These are phyloP conservation scores for Orbilia javanica DNA, from an alignment of 2,329 filamentous ascomycete genomes.

Conservation along the genomic window DNA sequence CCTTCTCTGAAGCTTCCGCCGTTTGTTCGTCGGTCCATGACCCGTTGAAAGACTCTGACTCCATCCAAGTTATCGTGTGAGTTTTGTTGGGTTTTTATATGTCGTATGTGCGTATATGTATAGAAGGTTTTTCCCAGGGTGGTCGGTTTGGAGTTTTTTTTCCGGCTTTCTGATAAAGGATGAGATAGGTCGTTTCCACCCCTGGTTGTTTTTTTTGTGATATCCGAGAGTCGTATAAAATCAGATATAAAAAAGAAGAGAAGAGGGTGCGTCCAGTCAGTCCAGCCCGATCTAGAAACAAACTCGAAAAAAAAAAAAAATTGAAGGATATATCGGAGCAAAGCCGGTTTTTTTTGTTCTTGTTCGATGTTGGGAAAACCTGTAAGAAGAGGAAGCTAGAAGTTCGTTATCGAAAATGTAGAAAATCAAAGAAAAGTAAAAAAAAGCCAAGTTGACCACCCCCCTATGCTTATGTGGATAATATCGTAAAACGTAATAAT, in stretches of 20 bases:
- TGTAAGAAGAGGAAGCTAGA: conserved; percentile 3
- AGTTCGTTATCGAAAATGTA: background rate
- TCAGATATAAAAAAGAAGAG: conserved; percentile 1
- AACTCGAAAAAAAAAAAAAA: background rate
- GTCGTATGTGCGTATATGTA: background rate
- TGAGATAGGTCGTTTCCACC: background rate
- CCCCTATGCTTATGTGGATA: background rate
- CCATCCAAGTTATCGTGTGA: conserved; percentile 33
- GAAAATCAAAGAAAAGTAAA: background rate
- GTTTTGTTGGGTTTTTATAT: background rate
- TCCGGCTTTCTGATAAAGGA: background rate
- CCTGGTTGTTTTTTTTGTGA: conserved; percentile 3
- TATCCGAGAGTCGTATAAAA: conserved; percentile 9
- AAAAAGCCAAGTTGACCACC: background rate
- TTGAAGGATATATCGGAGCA: background rate
- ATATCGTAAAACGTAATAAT: conserved; percentile 28
- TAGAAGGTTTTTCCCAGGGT: background rate
- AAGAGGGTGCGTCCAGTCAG: background rate
- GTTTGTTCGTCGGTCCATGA: conserved; percentile 61
- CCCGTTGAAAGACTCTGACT: conserved; percentile 47
- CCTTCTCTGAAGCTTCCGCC: conserved; percentile 70
- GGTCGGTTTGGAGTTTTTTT: background rate
- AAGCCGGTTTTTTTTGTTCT: background rate
- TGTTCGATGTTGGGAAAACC: background rate
- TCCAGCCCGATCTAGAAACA: background rate